Base-by-base conservation (phyloP, 306 rosid species). In the Mimosa pudica region DNA sequence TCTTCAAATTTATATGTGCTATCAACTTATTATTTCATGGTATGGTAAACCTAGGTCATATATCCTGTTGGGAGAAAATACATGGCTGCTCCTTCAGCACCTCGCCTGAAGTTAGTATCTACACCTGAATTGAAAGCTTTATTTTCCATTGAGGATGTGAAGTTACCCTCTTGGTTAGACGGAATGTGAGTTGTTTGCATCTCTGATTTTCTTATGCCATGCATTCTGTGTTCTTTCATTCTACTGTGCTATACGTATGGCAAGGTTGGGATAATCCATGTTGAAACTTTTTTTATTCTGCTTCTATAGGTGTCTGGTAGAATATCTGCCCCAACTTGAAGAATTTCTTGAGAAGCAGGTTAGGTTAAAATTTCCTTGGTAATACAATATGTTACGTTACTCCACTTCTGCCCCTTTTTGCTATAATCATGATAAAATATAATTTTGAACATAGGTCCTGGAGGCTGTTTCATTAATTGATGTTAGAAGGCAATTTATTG, bases 271-370 rank as follows among this genome's bases (percentile, higher is more conserved):
- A 70, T 71, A 61, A 69, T n/a, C n/a, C 51, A 45, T 83, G 35
- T 66, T 41, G n/a, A 32, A 5, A 52, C 76, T 61, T 68, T 75
- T 78, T n/a, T 74, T 11, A 76, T 75, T 80, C 71, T 70, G 68
- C 44, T 77, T 80, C 69, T 33, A 42, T 70, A 93, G 99, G 99
- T 96, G 99, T 86, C 85, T 93, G 92, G 99, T 97, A 52, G 95
- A 96, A 88, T 96, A 91, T 83, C 96, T 96, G 70, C 95, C 90
- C 36, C 90, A 92, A 83, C 83, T 96, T 30, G 99, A 96, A 88
- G 98, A 96, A 88, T 82, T 85, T 81, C 93, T 96, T 70, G 91
- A 79, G 88, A 91, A 91, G 85, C 98, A 96, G 98, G 99, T 96
- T 70, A 72, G 90, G 81, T 77, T 71, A 75, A 63, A 65, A 63